phyloP scores from a whole-genome alignment of 345 rosid species.

The Barbarea vulgaris region DNA sequence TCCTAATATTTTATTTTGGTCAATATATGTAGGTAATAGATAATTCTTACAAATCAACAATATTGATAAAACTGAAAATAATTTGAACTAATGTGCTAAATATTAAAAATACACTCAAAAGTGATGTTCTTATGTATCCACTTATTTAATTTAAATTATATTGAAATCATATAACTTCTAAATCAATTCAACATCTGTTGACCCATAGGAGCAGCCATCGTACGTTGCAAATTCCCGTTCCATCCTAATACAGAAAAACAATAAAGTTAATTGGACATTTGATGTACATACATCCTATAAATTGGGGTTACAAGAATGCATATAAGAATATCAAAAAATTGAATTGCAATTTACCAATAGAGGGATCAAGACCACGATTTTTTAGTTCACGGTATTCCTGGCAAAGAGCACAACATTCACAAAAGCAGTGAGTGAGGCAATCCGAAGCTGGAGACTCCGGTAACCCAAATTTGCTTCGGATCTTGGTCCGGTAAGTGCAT shows the following conservation, averaged over 20 bases:
- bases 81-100: background rate
- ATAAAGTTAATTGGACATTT: background rate
- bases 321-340: background rate
- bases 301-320: background rate
- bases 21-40: background rate
- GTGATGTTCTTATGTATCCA: background rate
- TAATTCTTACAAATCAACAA: background rate
- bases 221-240: slow-evolving; percentile 50
- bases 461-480: slow-evolving; percentile 59
- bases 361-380: slow-evolving; percentile 62
- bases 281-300: background rate
- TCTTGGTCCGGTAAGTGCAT: slow-evolving; percentile 64
- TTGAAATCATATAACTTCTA: background rate
- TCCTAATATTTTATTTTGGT: background rate
- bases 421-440: slow-evolving; percentile 61
- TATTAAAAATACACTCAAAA: background rate
- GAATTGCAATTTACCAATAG: slow-evolving; percentile 49
- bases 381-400: slow-evolving; percentile 76
- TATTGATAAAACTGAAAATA: background rate
- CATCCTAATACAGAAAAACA: slow-evolving; percentile 48
- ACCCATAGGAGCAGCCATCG: slow-evolving; percentile 52
- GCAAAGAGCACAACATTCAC: slow-evolving; percentile 74
- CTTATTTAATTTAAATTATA: slow-evolving; percentile 16
- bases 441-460: slow-evolving; percentile 67
- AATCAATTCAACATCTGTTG: slow-evolving; percentile 54